Evolutionary conservation across 2,329 filamentous ascomycete species (phyloP), one percentile per base, ranked within the genome.

Genomic region (Ceratocystis papillata): DNA sequence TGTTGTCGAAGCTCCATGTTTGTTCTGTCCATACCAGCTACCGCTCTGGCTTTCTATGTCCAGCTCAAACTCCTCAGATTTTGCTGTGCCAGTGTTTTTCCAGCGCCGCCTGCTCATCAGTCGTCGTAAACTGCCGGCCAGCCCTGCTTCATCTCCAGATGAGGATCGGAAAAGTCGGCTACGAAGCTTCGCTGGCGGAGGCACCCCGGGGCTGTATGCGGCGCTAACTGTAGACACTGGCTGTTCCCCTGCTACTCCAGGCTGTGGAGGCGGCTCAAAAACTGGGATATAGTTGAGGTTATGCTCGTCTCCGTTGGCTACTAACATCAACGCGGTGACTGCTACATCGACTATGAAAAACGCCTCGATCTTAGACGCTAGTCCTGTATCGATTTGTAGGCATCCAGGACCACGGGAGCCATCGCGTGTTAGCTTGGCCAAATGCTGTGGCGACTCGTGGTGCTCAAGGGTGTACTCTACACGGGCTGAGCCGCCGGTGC

Each of bases 401-500:
- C 78, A 84, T 17, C 84, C 84, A 5, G 82, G 80, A 57, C 80
- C 82, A 8, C 30, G 55, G 5, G 30, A 28, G 12, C 53, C 5
- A 72, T 86, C 83, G 62, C 82, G 79, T 17, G 82, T 84, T 37
- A 87, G 76, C 66, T 82, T 80, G 30, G 82, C 84, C 2, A 87
- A 75, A 70, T 84, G 83, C 63, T 79, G 78, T 3, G 84, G 83
- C 64, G 80, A 80, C 73, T 87, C 83, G 69, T 83, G 77, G 71
- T 87, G 84, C 75, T 87, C 84, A 12, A 87, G 81, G 15, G 81
- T 82, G 72, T 87, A 87, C 74, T 86, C 83, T 7, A 81, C 80
- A 3, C 83, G 79, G 62, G 79, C 82, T 80, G 81, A 86, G 55
- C 55, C 55, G 55, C 20, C 55, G 28, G 28, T 17, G 28, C 78